These are phyloP conservation scores for Mortierella antarctica DNA, from an alignment of 192 early-diverging fungal species.

Conservation along the genomic window DNA sequence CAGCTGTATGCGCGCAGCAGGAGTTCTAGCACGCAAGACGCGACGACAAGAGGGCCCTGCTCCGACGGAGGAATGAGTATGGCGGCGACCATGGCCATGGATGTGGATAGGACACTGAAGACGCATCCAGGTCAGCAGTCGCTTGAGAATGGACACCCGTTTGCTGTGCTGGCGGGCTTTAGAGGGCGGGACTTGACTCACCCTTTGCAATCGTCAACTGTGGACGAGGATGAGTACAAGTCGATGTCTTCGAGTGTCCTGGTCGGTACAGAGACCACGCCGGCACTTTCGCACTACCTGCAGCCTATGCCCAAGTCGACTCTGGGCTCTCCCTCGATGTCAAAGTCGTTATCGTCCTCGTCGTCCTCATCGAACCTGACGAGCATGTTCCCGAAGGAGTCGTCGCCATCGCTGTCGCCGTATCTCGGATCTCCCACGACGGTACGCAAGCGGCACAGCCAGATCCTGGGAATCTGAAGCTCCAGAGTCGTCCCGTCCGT, in stretches of 20 bases:
- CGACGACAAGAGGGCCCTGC: no score
- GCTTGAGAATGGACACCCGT: no score
- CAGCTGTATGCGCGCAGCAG: conserved; percentile 1
- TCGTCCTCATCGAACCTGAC: not conserved
- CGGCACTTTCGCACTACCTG: not conserved
- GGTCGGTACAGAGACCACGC: conserved; percentile 10
- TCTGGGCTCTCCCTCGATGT: not conserved
- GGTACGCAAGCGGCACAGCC: not conserved
- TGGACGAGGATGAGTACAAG: conserved; percentile 13
- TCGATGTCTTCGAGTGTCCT: conserved; percentile 13
- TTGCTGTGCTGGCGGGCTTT: no score
- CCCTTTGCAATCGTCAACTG: not conserved
- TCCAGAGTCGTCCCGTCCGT: not conserved
- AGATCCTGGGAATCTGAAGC: conserved; percentile 9
- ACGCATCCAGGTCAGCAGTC: no score
- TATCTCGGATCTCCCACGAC: conserved; percentile 6
- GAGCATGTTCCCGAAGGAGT: not conserved
- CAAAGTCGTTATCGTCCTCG: not conserved
- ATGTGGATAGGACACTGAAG: not conserved
- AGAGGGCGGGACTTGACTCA: no score
- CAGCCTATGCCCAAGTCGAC: not conserved
- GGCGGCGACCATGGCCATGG: not conserved
- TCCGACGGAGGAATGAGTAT: not conserved
- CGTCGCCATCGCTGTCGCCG: not conserved
- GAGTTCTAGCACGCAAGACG: no score